Evolutionary conservation across 371 early-diverging fungal genomes (phyloP).

Genomic region (Amoeboaphelidium occidentale): DNA sequence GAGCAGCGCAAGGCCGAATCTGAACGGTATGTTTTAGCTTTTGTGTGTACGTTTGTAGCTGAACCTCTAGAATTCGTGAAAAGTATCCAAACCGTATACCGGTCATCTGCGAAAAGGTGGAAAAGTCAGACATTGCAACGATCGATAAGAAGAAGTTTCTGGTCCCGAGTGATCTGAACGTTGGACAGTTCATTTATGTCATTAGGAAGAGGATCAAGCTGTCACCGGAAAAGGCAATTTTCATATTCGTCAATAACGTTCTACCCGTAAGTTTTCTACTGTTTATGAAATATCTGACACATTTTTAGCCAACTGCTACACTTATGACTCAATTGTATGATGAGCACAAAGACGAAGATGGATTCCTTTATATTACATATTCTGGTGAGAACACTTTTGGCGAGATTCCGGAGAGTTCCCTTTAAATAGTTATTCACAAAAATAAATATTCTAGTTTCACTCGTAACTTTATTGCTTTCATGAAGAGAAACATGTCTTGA

Average conservation of each 20-base stretch:
- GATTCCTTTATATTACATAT: constrained; percentile 74
- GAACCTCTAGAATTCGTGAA: constrained; percentile 66
- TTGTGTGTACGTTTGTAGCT: too few relatives aligned
- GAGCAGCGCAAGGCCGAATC: constrained; percentile 89
- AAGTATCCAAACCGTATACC: constrained; percentile 96
- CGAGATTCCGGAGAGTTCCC: too few relatives aligned
- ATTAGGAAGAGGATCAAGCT: constrained; percentile 28
- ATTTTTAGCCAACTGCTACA: constrained; percentile 16
- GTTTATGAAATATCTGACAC: neutral
- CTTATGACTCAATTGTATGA: constrained; percentile 70
- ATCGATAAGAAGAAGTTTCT: constrained; percentile 97
- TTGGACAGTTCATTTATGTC: constrained; percentile 93
- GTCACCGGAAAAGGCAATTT: constrained; percentile 81
- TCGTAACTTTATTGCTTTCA: too few relatives aligned
- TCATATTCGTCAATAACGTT: constrained; percentile 88
- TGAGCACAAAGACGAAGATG: constrained; percentile 86
- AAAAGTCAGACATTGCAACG: constrained; percentile 73
- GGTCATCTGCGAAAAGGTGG: constrained; percentile 84
- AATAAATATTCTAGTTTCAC: too few relatives aligned
- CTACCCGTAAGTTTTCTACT: constrained; percentile 50
- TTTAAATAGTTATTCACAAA: too few relatives aligned
- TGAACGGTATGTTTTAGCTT: too few relatives aligned
- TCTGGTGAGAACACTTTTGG: constrained; percentile 72
- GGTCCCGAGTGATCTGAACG: constrained; percentile 84
- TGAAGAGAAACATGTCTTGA: neutral